A percentile compares a stretch with the other conserved stretches of the same genome.
These are phyloP conservation scores for Penicillium cataractarum DNA, from an alignment of 495 filamentous ascomycete species.

Conservation along the genomic window DNA sequence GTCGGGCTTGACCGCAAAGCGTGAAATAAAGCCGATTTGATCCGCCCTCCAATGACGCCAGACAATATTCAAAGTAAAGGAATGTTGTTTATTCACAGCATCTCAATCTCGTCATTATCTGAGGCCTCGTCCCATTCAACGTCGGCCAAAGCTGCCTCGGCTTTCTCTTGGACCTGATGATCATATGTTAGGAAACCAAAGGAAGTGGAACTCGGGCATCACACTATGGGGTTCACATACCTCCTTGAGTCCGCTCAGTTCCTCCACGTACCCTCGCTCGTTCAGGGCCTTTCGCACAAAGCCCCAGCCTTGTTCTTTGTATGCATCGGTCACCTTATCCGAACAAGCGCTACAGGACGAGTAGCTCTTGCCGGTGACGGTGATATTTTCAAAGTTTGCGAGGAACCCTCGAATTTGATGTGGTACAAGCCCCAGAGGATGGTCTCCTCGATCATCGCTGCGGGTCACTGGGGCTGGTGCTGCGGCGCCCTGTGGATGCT, in stretches of 20 bases:
- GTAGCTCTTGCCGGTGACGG: constrained; percentile 80
- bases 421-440: constrained; percentile 86
- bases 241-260: constrained; percentile 88
- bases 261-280: constrained; percentile 84
- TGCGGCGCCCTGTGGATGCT: constrained; percentile 70
- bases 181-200: constrained; percentile 26
- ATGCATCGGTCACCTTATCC: constrained; percentile 70
- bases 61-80: neutral
- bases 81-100: constrained; percentile 22
- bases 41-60: neutral
- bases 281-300: constrained; percentile 87
- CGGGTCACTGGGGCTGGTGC: constrained; percentile 62
- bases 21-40: constrained; percentile 14
- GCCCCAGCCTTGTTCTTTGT: constrained; percentile 75
- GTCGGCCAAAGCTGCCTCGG: constrained; percentile 66
- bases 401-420: constrained; percentile 94
- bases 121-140: constrained; percentile 65
- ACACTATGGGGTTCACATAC: constrained; percentile 44
- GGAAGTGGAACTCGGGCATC: no score
- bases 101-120: constrained; percentile 48
- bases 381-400: constrained; percentile 80
- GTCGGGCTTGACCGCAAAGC: constrained; percentile 65
- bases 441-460: constrained; percentile 60
- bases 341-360: constrained; percentile 93
- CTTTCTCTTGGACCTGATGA: constrained; percentile 67